Percentiles rank a stretch among this genome's conserved stretches.
Conservation (phyloP, 179 eudicot genomes). For the Sideroxylon spinosum region DNA sequence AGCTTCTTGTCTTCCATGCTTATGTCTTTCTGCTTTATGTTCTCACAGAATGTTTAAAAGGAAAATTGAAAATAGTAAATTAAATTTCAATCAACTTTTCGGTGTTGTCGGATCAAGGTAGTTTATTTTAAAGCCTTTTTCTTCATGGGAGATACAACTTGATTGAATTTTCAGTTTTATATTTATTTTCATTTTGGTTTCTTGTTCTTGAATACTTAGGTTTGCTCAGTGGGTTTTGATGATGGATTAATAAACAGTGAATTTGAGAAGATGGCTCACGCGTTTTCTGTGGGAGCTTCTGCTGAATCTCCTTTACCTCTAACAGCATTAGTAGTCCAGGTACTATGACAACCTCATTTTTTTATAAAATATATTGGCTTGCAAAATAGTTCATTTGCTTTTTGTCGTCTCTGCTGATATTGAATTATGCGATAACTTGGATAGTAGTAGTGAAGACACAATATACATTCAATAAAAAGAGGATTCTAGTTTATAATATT, state of each 20-base stretch:
- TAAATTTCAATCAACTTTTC: neutral
- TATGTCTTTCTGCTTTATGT: neutral
- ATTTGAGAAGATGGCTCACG: constrained; percentile 58
- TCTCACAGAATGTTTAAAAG: neutral
- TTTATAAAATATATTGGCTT: neutral
- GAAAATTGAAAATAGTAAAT: neutral
- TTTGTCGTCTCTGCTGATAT: neutral
- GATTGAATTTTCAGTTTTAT: neutral
- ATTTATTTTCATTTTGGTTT: constrained; percentile 6
- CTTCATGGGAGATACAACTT: neutral
- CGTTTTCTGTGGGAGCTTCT: constrained; percentile 51
- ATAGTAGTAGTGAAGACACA: no score
- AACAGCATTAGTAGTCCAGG: constrained; percentile 76
- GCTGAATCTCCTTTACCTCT: constrained; percentile 58
- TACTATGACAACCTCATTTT: constrained; percentile 16
- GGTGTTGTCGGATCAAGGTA: neutral
- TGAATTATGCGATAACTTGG: neutral
- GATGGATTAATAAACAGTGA: constrained; percentile 48
- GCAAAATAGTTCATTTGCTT: neutral
- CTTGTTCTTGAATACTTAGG: constrained; percentile 34
- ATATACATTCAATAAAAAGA: neutral
- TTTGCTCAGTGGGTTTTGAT: constrained; percentile 57
- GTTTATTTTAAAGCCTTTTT: neutral
- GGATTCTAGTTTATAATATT: neutral
- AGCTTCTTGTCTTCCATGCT: neutral